Evolutionary conservation across 441 rosid species (phyloP).

Genomic region (Erysimum pusillum): DNA sequence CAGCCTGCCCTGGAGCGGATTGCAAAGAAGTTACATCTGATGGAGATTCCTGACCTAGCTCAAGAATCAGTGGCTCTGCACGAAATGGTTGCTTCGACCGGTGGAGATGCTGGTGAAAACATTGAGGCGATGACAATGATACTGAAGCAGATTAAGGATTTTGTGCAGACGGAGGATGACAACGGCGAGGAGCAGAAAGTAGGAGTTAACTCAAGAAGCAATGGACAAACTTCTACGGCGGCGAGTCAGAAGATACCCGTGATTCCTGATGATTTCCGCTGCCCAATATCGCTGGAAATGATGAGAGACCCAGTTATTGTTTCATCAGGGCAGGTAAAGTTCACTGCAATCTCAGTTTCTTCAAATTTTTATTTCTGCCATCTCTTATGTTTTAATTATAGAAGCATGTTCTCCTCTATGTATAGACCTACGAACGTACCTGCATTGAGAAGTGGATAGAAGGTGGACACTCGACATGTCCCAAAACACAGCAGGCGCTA

Average conservation of each 20-base stretch:
- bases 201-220: conserved; percentile 53
- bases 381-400: not conserved
- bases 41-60: conserved; percentile 74
- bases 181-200: conserved; percentile 60
- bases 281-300: conserved; percentile 93
- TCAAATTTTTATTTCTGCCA: not conserved
- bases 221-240: conserved; percentile 65
- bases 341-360: conserved; percentile 37
- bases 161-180: conserved; percentile 79
- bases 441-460: conserved; percentile 97
- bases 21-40: conserved; percentile 73
- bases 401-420: conserved; percentile 35
- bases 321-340: conserved; percentile 90
- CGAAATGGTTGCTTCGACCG: conserved; percentile 76
- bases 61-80: conserved; percentile 93
- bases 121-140: conserved; percentile 89
- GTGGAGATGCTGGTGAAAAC: conserved; percentile 77
- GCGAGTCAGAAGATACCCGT: conserved; percentile 69
- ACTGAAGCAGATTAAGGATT: conserved; percentile 82
- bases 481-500: conserved; percentile 85
- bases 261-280: conserved; percentile 93
- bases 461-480: conserved; percentile 86
- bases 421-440: conserved; percentile 90
- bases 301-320: conserved; percentile 99
- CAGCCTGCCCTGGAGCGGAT: conserved; percentile 65